These are phyloP conservation scores for Excoecaria cochinchinensis DNA, from an alignment of 345 rosid species.

Conservation along the genomic window DNA sequence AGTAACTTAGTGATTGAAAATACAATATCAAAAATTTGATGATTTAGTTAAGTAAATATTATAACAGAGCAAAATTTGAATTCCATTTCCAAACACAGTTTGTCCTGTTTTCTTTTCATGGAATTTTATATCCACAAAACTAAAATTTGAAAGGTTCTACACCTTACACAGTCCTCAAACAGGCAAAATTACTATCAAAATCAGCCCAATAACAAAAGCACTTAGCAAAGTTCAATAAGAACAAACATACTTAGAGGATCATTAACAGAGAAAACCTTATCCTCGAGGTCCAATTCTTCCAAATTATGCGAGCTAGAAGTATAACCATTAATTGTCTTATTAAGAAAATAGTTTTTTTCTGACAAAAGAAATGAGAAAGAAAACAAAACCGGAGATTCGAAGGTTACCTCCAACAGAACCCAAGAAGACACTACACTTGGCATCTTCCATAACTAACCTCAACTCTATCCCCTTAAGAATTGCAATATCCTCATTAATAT, in stretches of 20 bases:
- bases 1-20: neutral
- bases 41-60: neutral
- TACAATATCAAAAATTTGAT: slow-evolving; percentile 1
- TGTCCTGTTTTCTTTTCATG: neutral
- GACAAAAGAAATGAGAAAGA: neutral
- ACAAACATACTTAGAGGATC: neutral
- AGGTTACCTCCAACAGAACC: slow-evolving; percentile 64
- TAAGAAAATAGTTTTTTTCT: neutral
- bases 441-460: slow-evolving; percentile 43
- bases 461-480: slow-evolving; percentile 59
- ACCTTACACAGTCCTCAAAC: neutral
- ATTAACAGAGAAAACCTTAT: neutral
- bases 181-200: neutral
- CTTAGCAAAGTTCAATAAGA: neutral
- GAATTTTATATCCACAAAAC: neutral
- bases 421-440: slow-evolving; percentile 61
- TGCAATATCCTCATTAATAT: slow-evolving; percentile 49
- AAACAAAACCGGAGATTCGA: neutral
- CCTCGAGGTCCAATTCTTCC: neutral
- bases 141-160: neutral
- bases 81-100: neutral
- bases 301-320: neutral
- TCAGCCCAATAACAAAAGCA: neutral
- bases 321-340: neutral
- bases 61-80: neutral